Evolutionary conservation across 768 basidiomycete species (phyloP), one percentile per base, ranked within the genome.

Genomic region (Rickenella mellea): DNA sequence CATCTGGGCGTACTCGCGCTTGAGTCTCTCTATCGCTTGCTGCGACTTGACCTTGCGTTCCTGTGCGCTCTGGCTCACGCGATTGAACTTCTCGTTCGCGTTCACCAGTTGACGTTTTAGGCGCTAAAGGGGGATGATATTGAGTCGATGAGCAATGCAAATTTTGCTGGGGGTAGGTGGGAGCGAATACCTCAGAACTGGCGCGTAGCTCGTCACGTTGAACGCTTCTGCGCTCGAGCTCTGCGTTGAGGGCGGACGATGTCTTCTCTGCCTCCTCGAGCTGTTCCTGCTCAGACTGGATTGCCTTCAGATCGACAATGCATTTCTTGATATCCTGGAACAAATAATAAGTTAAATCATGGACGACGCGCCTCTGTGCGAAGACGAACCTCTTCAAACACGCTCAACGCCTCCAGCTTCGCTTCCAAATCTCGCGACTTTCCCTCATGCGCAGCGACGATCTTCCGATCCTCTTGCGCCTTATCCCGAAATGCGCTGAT

Each of bases 1-100:
- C 83, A 89, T 88, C 48, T 80, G 71, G 35, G 83, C 78, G 55
- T 86, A 89, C 60, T 91, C 85, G 27, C 64, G 70, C 55, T 89
- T 79, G 15, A 94, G 66, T 10, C 78, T 72, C 39, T 83, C 80
- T 43, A 92, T 80, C 6, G 78, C 82, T 46, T 75, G 70, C 47
- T 82, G 79, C 51, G 77, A 82, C n/a, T 79, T 72, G 10, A 68
- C 52, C 42, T 82, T 79, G 58, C 84, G 85, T 43, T 92, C 89
- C 57, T 86, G 83, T 5, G 81, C 80, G 48, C 85, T 82, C 46
- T 74, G 71, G 54, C 86, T 80, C 1, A 84, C 82, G 21, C 86
- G 76, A 43, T 83, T 78, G 7, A 91, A 71, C 59, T 89, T 91
- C 50, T 88, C 83, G 33, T 77, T 71, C 4, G 91, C 91, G 57